These are phyloP conservation scores for Patellaria atrata DNA, from an alignment of 495 filamentous ascomycete species.

Conservation along the genomic window DNA sequence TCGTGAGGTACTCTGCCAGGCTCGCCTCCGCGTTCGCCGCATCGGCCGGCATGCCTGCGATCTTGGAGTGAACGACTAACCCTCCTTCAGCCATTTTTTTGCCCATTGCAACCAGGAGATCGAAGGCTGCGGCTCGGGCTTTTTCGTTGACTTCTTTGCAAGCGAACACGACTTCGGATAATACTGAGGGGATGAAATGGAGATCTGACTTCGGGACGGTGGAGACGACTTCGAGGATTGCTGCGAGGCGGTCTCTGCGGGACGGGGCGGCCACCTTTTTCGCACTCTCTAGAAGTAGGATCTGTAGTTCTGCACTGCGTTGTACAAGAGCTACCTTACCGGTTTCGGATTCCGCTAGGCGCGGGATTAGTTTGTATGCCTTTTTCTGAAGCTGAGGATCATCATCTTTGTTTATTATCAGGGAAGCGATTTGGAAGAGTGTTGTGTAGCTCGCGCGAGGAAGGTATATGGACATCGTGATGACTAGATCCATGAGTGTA, in stretches of 20 bases:
- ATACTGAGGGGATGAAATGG: slow-evolving; percentile 80
- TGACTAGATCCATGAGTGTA: slow-evolving; percentile 89
- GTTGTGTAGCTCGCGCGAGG: slow-evolving; percentile 64
- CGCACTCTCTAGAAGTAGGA: slow-evolving; percentile 56
- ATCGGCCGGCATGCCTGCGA: slow-evolving; percentile 68
- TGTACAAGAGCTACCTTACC: slow-evolving; percentile 58
- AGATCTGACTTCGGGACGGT: slow-evolving; percentile 60
- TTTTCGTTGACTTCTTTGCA: slow-evolving; percentile 96
- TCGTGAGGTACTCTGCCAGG: slow-evolving; percentile 92
- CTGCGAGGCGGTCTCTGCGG: slow-evolving; percentile 62
- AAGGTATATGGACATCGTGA: slow-evolving; percentile 87
- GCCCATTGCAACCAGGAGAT: slow-evolving; percentile 78
- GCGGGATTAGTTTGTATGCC: slow-evolving; percentile 91
- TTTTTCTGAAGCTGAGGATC: slow-evolving; percentile 98
- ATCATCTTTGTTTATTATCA: slow-evolving; percentile 57
- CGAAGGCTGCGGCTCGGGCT: slow-evolving; percentile 75
- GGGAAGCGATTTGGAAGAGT: slow-evolving; percentile 69
- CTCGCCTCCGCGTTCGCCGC: slow-evolving; percentile 61
- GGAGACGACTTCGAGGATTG: slow-evolving; percentile 62
- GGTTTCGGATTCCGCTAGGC: slow-evolving; percentile 62
- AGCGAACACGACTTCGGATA: slow-evolving; percentile 85
- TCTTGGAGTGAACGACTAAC: slow-evolving; percentile 65
- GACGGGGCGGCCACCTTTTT: slow-evolving; percentile 76
- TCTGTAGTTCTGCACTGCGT: slow-evolving; percentile 60
- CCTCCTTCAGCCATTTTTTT: slow-evolving; percentile 63